Percentiles rank a stretch among this genome's conserved stretches.
Conservation (phyloP, 768 basidiomycete species). For the Mycena galopus region DNA sequence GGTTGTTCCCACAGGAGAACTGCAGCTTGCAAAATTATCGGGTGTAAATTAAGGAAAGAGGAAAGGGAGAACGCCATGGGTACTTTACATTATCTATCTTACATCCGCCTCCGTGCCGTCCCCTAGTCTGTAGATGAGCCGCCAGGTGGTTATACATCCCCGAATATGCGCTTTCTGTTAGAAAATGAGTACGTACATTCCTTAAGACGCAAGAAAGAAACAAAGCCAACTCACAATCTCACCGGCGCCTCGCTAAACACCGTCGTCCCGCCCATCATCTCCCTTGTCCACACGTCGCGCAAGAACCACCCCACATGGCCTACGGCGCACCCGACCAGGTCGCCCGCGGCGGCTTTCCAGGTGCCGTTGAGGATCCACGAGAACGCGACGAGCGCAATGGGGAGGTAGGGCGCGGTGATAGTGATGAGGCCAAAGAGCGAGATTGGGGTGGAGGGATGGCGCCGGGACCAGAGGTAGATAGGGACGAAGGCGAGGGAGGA, state of each 20-base stretch:
- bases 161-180: slow-evolving; percentile 74
- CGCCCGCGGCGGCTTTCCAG: slow-evolving; percentile 86
- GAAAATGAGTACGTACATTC: background rate
- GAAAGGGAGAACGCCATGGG: background rate
- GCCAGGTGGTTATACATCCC: slow-evolving; percentile 54
- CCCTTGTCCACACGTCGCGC: slow-evolving; percentile 88
- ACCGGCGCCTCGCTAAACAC: slow-evolving; percentile 81
- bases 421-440: slow-evolving; percentile 95
- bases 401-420: slow-evolving; percentile 95
- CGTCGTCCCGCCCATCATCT: slow-evolving; percentile 84
- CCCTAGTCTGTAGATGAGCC: too few relatives aligned
- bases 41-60: slow-evolving; percentile 5
- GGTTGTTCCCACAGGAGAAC: too few relatives aligned
- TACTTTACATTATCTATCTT: slow-evolving; percentile 20
- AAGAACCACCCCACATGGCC: slow-evolving; percentile 90
- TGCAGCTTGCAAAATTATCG: background rate
- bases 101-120: slow-evolving; percentile 10
- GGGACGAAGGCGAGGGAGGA: slow-evolving; percentile 94
- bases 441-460: slow-evolving; percentile 95
- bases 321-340: slow-evolving; percentile 87
- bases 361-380: slow-evolving; percentile 87
- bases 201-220: background rate
- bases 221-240: slow-evolving; percentile 68
- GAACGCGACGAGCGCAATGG: slow-evolving; percentile 90
- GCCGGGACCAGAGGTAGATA: slow-evolving; percentile 96